phyloP scores from a whole-genome alignment of 2,329 filamentous ascomycete genomes.

The Rhytidhysteron rufulum region DNA sequence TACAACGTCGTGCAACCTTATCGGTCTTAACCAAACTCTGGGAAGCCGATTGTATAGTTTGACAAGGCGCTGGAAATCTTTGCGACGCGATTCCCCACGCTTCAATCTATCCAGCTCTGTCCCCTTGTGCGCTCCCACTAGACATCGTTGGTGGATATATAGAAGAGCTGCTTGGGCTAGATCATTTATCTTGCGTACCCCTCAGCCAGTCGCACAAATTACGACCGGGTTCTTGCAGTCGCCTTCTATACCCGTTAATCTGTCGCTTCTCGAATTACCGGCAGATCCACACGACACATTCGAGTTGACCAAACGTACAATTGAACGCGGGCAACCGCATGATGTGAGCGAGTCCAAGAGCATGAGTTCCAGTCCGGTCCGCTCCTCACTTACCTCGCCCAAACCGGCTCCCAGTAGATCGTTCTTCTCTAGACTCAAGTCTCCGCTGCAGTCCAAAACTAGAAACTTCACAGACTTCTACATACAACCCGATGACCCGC shows the following conservation, averaged over 20 bases:
- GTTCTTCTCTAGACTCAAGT: conserved; percentile 53
- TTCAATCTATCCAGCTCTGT: no score
- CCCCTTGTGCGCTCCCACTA: neutral
- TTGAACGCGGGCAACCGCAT: conserved; percentile 33
- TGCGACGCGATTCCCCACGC: no score
- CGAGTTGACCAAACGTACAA: conserved; percentile 6
- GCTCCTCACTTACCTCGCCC: conserved; percentile 26
- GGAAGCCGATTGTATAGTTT: no score
- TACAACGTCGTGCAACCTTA: no score
- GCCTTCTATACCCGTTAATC: neutral
- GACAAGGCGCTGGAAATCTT: no score
- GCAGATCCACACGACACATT: neutral
- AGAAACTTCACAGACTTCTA: conserved; percentile 75
- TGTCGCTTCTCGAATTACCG: neutral
- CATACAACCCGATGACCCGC: conserved; percentile 71
- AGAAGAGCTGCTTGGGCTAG: neutral
- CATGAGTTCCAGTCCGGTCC: conserved; percentile 37
- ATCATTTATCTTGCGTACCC: neutral
- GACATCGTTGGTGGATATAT: neutral
- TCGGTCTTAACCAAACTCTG: no score
- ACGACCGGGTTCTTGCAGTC: neutral
- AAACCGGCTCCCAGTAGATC: conserved; percentile 27
- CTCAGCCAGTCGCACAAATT: neutral
- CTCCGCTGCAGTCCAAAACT: conserved; percentile 51
- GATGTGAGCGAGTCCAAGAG: conserved; percentile 33